Evolutionary conservation across 1,139 yeast species (phyloP).

Genomic region (Tardiomyces depauwii): DNA sequence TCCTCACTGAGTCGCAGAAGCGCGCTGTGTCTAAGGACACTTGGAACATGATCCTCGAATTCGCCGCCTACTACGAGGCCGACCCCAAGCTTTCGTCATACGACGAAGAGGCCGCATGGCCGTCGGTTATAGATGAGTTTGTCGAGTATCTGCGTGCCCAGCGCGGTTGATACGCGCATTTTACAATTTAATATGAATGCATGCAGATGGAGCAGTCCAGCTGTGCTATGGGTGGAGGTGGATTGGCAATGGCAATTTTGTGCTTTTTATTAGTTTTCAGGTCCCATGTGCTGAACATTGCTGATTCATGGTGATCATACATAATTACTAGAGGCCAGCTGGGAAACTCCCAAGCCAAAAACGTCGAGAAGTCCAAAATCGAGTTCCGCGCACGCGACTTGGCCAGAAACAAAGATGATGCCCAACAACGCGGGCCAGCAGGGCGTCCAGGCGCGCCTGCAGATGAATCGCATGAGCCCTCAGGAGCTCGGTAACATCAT

Average conservation of each 20-base stretch:
- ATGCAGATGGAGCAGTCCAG: too few species aligned
- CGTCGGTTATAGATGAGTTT: conserved; percentile 74
- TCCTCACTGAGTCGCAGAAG: conserved; percentile 30
- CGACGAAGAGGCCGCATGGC: conserved; percentile 87
- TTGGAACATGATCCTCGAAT: conserved; percentile 76
- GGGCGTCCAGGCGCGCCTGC: background rate
- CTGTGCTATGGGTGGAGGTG: too few species aligned
- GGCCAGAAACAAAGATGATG: too few species aligned
- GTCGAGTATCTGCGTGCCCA: conserved; percentile 40
- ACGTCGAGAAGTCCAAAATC: too few species aligned
- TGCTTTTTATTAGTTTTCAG: too few species aligned
- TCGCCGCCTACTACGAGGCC: conserved; percentile 40
- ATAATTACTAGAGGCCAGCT: too few species aligned
- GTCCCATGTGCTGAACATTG: too few species aligned
- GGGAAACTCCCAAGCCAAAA: too few species aligned
- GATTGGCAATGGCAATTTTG: too few species aligned
- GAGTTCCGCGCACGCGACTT: too few species aligned
- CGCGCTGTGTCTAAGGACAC: conserved; percentile 54
- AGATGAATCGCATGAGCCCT: conserved; percentile 2
- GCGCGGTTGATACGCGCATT: background rate
- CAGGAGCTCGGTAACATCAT: background rate
- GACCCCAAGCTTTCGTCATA: conserved; percentile 47
- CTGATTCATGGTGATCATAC: too few species aligned
- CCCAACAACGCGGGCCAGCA: background rate
- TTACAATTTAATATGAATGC: too few species aligned